Evolutionary conservation across 2,329 filamentous ascomycete genomes (phyloP), one percentile per base, ranked within the genome.

Genomic region (Aspergillus unguis): DNA sequence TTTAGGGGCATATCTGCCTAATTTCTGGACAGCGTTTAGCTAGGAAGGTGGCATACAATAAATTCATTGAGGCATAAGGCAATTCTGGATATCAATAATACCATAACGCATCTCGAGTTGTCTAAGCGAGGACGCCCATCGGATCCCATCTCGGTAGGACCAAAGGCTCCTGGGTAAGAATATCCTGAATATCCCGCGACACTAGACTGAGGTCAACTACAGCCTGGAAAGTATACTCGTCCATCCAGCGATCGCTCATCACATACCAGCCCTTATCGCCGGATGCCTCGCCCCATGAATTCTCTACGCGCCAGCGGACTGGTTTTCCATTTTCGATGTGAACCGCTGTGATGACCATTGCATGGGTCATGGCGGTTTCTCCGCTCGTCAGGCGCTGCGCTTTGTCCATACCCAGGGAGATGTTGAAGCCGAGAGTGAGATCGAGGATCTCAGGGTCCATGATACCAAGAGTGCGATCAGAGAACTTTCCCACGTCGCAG

Each of bases 281-380:
- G 0, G 80, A 80, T 0, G 65, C 74, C 37, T 83, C 78, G 9
- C 87, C 88, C 90, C 90, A 95, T 51, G 83, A 87, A 68, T 95
- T 95, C 79, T 95, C 87, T 5, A 95, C 89, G 49, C 90, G 78
- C 91, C 91, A 96, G 41, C 90, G 77, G 1, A 90, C 81, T 2
- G 84, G 79, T 70, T 83, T 81, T 1, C 83, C 85, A 54, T 82
- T 73, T 28, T 88, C 85, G 2, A 95, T 69, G 65, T 96, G 90
- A 42, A 95, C 91, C 1, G 84, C 91, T 2, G 90, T 95, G 56
- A 96, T 72, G 0, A 95, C 89, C 91, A 95, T 95, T 4, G 91
- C 91, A 64, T 95, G 91, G 1, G 90, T 95, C 90, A 96, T 95
- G 46, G 83, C 80, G 49, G 82, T 86, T 73, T 95, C 90, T 8